These are phyloP conservation scores for Rubia tinctorum DNA, from an alignment of 305 asterid genomes.

Conservation along the genomic window DNA sequence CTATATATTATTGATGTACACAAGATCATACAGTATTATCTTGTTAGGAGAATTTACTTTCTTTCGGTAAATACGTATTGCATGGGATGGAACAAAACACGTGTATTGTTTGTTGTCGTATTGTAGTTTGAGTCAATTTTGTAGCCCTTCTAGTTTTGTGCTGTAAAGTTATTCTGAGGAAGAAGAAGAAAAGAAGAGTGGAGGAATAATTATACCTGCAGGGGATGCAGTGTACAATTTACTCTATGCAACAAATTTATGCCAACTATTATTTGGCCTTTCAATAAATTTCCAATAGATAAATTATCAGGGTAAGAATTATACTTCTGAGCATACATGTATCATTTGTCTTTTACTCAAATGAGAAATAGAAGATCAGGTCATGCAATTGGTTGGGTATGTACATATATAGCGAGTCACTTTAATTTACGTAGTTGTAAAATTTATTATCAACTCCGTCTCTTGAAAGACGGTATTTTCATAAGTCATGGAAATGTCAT, in stretches of 20 bases:
- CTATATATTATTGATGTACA: not conserved
- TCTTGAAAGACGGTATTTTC: too few species aligned
- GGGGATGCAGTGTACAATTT: slow-evolving; percentile 9
- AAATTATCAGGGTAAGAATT: too few species aligned
- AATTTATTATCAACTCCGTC: too few species aligned
- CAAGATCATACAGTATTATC: not conserved
- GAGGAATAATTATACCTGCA: slow-evolving; percentile 11
- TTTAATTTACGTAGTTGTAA: not conserved
- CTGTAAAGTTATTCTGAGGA: slow-evolving; percentile 13
- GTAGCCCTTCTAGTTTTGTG: slow-evolving; percentile 22
- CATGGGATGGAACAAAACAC: not conserved
- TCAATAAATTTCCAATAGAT: too few species aligned
- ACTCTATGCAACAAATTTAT: not conserved
- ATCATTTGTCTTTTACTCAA: not conserved
- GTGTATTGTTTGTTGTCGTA: not conserved
- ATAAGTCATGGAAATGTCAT: too few species aligned
- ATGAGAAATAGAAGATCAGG: not conserved
- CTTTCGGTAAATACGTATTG: not conserved
- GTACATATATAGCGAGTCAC: not conserved
- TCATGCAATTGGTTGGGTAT: not conserved
- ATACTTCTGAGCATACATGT: too few species aligned
- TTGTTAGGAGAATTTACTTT: not conserved
- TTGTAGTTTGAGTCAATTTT: not conserved
- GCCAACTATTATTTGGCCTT: slow-evolving; percentile 16
- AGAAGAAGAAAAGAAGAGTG: slow-evolving; percentile 13